phyloP scores from a whole-genome alignment of 495 filamentous ascomycete genomes.

The Aspergillus baeticus region DNA sequence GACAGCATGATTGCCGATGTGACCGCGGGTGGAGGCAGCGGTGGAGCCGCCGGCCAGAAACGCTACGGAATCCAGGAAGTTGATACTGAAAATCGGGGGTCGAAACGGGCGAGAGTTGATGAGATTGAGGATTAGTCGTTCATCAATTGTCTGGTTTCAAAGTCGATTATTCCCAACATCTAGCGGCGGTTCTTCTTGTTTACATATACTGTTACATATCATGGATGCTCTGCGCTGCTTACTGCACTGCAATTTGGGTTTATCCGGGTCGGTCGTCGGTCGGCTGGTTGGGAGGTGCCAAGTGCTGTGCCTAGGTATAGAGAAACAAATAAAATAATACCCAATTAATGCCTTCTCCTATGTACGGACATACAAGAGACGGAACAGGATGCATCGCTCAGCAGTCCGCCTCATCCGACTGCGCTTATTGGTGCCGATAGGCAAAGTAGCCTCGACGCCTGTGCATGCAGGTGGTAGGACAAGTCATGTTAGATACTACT shows the following conservation, averaged over 20 bases:
- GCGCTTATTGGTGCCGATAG: no score
- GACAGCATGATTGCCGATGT: constrained; percentile 89
- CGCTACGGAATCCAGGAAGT: constrained; percentile 83
- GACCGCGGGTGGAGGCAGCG: constrained; percentile 52
- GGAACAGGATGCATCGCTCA: no score
- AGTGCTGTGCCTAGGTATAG: not conserved
- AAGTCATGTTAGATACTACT: no score
- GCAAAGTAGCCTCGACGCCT: no score
- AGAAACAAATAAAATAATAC: not conserved
- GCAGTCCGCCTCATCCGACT: no score
- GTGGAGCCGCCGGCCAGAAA: constrained; percentile 60
- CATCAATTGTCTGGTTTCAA: constrained; percentile 9
- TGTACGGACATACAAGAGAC: no score
- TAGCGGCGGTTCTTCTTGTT: no score
- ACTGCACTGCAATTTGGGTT: no score
- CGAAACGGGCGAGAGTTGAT: constrained; percentile 79
- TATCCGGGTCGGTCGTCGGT: no score
- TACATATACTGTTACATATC: no score
- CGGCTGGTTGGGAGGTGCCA: not conserved
- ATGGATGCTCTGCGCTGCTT: no score
- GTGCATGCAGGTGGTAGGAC: no score
- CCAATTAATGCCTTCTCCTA: not conserved
- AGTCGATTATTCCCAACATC: not conserved
- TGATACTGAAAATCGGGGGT: constrained; percentile 54
- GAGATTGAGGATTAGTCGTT: constrained; percentile 73